Conservation (phyloP, 225 moss, liverwort and hornwort genomes). For the Neckera pumila region DNA sequence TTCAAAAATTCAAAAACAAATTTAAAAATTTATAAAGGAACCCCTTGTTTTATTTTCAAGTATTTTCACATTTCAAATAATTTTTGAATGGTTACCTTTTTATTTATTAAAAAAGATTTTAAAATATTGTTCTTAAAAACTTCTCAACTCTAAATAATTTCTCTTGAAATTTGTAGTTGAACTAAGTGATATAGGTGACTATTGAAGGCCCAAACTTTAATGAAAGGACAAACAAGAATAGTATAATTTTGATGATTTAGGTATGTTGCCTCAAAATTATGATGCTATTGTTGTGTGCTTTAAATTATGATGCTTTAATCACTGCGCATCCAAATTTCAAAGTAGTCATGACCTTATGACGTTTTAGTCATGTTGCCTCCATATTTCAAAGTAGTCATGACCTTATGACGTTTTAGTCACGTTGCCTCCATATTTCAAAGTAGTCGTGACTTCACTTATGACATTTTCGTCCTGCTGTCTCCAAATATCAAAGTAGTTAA, state of each 20-base stretch:
- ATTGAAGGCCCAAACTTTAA: background rate
- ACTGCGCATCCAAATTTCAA: accelerated
- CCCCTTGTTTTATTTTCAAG: background rate
- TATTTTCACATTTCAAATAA: background rate
- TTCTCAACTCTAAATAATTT: background rate
- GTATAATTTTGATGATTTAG: no score
- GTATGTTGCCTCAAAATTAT: background rate
- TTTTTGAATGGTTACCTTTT: background rate
- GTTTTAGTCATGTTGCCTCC: accelerated
- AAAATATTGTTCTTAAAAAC: accelerated
- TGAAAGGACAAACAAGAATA: background rate
- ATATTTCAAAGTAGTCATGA: background rate
- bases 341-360: background rate
- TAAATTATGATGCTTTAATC: background rate
- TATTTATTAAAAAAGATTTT: accelerated
- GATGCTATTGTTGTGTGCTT: background rate
- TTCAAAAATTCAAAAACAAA: no score
- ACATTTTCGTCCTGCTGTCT: accelerated
- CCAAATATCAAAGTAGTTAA: background rate
- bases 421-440: accelerated
- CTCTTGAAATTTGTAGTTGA: background rate
- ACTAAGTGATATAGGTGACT: no score
- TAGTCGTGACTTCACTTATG: background rate
- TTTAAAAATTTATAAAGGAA: background rate
- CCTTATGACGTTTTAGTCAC: background rate